phyloP scores from a whole-genome alignment of 176 grass and related monocot genomes.

The Panicum miliaceum region DNA sequence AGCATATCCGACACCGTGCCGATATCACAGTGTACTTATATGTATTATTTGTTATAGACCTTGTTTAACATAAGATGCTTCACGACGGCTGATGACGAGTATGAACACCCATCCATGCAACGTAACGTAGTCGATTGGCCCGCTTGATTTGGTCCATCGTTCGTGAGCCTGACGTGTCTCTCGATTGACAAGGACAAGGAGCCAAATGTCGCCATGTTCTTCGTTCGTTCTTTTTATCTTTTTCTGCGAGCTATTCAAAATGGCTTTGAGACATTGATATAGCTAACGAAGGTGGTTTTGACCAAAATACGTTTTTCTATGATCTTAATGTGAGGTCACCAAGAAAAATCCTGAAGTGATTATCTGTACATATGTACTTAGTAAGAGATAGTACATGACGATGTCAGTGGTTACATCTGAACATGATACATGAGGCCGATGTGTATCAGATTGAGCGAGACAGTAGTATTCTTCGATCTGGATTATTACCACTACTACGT shows the following conservation, averaged over 20 bases:
- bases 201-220: neutral
- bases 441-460: too few relatives aligned
- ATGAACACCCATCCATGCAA: slow-evolving; percentile 8
- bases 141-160: slow-evolving; percentile 7
- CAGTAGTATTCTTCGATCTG: too few relatives aligned
- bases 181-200: neutral
- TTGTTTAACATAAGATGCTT: too few relatives aligned
- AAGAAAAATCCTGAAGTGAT: neutral
- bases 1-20: too few relatives aligned
- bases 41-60: too few relatives aligned
- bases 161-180: neutral
- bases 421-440: neutral
- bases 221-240: neutral
- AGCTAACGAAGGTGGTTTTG: too few relatives aligned
- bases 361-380: too few relatives aligned
- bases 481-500: too few relatives aligned
- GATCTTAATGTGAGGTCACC: neutral
- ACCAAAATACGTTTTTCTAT: neutral
- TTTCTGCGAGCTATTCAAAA: neutral
- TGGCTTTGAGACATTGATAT: neutral
- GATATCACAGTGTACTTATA: too few relatives aligned
- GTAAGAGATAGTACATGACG: neutral
- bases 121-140: slow-evolving; percentile 15
- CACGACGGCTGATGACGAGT: neutral
- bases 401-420: neutral